Evolutionary conservation across 345 rosid species (phyloP).

Genomic region (Aurinia saxatilis): DNA sequence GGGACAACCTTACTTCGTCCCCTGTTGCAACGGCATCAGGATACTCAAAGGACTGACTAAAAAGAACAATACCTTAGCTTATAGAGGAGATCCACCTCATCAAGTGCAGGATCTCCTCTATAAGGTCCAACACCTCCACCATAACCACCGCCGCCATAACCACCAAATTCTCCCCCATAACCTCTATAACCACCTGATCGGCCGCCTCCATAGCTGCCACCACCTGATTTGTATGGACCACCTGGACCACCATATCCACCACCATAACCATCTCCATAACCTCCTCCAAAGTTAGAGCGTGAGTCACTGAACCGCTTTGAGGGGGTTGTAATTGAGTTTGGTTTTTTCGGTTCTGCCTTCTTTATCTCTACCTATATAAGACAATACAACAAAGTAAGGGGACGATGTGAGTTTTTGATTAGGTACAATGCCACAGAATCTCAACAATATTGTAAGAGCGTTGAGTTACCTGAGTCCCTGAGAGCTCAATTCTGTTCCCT

Average conservation of each 20-base stretch:
- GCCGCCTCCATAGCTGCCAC: conserved; percentile 51
- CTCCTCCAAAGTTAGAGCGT: conserved; percentile 53
- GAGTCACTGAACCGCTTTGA: conserved; percentile 54
- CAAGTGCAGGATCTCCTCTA: conserved; percentile 66
- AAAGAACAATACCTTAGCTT: too few relatives aligned
- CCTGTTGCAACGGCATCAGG: too few relatives aligned
- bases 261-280: conserved; percentile 49
- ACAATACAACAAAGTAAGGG: not conserved
- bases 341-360: conserved; percentile 97
- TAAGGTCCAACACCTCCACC: conserved; percentile 60
- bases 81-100: too few relatives aligned
- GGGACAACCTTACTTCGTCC: too few relatives aligned
- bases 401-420: not conserved
- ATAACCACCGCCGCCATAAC: conserved; percentile 64
- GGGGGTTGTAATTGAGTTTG: conserved; percentile 60
- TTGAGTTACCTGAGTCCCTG: conserved; percentile 51
- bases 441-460: not conserved
- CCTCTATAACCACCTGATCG: conserved; percentile 58
- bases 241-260: conserved; percentile 54
- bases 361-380: conserved; percentile 79
- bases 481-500: conserved; percentile 63
- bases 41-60: too few relatives aligned
- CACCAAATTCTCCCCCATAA: conserved; percentile 66
- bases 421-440: not conserved
- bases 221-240: conserved; percentile 54